Evolutionary conservation across 768 basidiomycete genomes (phyloP).

Genomic region (Lactifluus subvellereus): DNA sequence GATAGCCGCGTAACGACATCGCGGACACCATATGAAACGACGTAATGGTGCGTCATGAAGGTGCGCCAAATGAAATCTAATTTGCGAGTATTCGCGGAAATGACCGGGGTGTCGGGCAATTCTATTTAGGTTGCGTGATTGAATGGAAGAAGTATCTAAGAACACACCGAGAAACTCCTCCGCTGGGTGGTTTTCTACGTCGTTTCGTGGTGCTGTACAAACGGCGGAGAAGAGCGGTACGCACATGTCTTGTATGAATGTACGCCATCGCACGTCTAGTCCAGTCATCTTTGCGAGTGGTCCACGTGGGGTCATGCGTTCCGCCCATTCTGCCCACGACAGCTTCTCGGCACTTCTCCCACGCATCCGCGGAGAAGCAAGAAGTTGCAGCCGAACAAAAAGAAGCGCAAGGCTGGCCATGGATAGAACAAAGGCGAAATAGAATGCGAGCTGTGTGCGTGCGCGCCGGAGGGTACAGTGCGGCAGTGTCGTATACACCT

Average conservation of each 20-base stretch:
- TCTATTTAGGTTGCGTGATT: neutral
- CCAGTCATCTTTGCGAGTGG: slow-evolving; percentile 39
- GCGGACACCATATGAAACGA: slow-evolving; percentile 51
- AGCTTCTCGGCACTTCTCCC: slow-evolving; percentile 26
- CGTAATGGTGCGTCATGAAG: slow-evolving; percentile 62
- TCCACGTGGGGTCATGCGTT: slow-evolving; percentile 38
- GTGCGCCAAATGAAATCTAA: slow-evolving; percentile 69
- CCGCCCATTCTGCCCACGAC: slow-evolving; percentile 48
- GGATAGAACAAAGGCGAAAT: slow-evolving; percentile 39
- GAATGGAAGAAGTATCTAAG: neutral
- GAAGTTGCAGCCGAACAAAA: slow-evolving; percentile 24
- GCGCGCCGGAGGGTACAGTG: slow-evolving; percentile 19
- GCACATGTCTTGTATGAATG: slow-evolving; percentile 50
- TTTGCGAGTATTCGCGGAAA: neutral
- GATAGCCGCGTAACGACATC: slow-evolving; percentile 53
- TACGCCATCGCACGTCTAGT: slow-evolving; percentile 46
- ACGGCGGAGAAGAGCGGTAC: slow-evolving; percentile 68
- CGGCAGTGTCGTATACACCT: slow-evolving; percentile 22
- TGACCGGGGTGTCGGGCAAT: neutral
- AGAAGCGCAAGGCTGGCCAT: slow-evolving; percentile 37
- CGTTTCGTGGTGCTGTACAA: slow-evolving; percentile 55
- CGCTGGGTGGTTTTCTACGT: slow-evolving; percentile 52
- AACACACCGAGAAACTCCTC: slow-evolving; percentile 61
- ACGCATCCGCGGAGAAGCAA: slow-evolving; percentile 31
- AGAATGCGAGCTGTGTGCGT: slow-evolving; percentile 20